Evolutionary conservation across 192 early-diverging fungal genomes (phyloP).

Genomic region (Allomyces macrogynus): DNA sequence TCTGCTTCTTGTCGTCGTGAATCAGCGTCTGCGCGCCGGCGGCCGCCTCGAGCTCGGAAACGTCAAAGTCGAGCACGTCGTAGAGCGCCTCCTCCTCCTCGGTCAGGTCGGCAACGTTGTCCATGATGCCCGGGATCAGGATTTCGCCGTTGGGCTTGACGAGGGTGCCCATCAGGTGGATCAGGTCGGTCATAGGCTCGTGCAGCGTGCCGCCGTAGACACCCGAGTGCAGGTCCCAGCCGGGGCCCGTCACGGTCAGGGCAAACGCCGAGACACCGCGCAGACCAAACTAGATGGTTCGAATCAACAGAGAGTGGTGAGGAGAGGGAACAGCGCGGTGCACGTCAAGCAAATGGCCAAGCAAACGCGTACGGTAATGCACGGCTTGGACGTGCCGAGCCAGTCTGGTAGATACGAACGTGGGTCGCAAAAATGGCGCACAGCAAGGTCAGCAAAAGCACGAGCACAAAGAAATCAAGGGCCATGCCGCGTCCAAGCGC

Average conservation of each 20-base stretch:
- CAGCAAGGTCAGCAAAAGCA: background rate
- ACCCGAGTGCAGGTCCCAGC: slow-evolving; percentile 86
- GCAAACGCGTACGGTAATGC: slow-evolving; percentile 77
- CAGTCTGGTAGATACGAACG: slow-evolving; percentile 31
- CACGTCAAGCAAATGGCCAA: slow-evolving; percentile 25
- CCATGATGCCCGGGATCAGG: slow-evolving; percentile 74
- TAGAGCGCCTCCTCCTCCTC: slow-evolving; percentile 66
- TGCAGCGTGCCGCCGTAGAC: slow-evolving; percentile 86
- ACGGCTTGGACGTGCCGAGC: slow-evolving; percentile 87
- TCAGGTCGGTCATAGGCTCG: slow-evolving; percentile 95
- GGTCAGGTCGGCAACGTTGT: slow-evolving; percentile 71
- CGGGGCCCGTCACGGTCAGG: slow-evolving; percentile 53
- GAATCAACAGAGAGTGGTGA: background rate
- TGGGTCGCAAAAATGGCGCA: background rate
- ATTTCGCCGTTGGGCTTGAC: slow-evolving; percentile 73
- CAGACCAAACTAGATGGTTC: slow-evolving; percentile 3
- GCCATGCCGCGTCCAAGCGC: too few species aligned
- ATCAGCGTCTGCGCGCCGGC: slow-evolving; percentile 57
- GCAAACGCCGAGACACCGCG: slow-evolving; percentile 39
- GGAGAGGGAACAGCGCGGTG: slow-evolving; percentile 12
- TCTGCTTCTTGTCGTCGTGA: slow-evolving; percentile 47
- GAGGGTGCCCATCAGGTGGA: slow-evolving; percentile 60
- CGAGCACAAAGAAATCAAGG: background rate
- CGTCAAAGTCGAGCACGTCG: slow-evolving; percentile 57
- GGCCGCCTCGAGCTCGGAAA: slow-evolving; percentile 58